A percentile compares a stretch with the other conserved stretches of the same genome.
Evolutionary conservation across 1,139 yeast genomes (phyloP).

Genomic region (Candida sp.): DNA sequence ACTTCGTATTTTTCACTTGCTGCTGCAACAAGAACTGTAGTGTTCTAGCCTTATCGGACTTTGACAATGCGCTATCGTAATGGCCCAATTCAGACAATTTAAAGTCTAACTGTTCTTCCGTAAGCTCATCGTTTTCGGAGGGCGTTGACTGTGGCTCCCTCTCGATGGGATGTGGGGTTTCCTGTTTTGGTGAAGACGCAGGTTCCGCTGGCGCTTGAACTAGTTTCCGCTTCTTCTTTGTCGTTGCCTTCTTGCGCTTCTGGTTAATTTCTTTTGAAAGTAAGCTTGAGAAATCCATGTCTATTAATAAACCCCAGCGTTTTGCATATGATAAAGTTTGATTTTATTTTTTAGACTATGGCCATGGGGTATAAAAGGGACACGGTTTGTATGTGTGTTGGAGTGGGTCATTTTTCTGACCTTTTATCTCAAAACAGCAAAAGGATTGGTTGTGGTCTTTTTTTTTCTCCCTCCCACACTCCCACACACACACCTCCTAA

Average conservation of each 20-base stretch:
- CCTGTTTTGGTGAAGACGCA: background rate
- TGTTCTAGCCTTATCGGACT: slow-evolving; percentile 13
- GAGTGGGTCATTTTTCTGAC: background rate
- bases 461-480: background rate
- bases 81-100: slow-evolving; percentile 15
- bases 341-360: background rate
- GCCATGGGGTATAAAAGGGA: background rate
- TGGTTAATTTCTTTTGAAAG: slow-evolving; percentile 17
- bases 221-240: slow-evolving; percentile 17
- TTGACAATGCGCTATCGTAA: slow-evolving; percentile 8
- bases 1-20: slow-evolving; percentile 14
- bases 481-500: background rate
- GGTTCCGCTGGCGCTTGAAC: slow-evolving; percentile 5
- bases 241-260: slow-evolving; percentile 12
- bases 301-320: background rate
- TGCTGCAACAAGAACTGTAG: slow-evolving; percentile 14
- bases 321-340: background rate
- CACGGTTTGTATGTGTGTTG: background rate
- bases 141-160: background rate
- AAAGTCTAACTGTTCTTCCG: slow-evolving; percentile 21
- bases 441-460: background rate
- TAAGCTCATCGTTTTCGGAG: slow-evolving; percentile 24
- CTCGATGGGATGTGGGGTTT: background rate
- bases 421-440: background rate
- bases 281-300: slow-evolving; percentile 19